phyloP scores from a whole-genome alignment of 164 flowering plant genomes.

The Tinospora cordifolia region DNA sequence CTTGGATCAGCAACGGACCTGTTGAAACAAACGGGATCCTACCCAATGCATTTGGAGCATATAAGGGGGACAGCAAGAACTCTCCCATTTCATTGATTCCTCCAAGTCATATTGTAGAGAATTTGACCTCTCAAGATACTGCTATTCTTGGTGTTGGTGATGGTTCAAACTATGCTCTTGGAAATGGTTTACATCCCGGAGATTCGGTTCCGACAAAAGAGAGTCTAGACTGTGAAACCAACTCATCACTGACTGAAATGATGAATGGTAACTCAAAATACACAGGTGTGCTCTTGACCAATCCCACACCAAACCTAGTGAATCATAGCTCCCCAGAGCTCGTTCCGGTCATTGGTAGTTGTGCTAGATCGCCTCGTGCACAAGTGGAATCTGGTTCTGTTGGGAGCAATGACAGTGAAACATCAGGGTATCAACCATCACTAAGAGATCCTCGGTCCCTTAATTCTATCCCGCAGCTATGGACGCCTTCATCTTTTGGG shows the following conservation, averaged over 20 bases:
- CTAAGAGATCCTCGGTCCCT: slow-evolving; percentile 19
- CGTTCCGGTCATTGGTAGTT: slow-evolving; percentile 8
- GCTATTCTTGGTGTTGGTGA: slow-evolving; percentile 15
- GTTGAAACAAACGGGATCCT: slow-evolving; percentile 20
- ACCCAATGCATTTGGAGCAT: slow-evolving; percentile 9
- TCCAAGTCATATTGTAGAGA: slow-evolving; percentile 10
- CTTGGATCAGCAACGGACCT: slow-evolving; percentile 20
- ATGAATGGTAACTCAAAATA: slow-evolving; percentile 14
- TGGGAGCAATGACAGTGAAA: slow-evolving; percentile 21
- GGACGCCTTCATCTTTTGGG: slow-evolving; percentile 18
- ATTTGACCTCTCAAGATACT: slow-evolving; percentile 4
- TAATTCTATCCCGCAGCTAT: slow-evolving; percentile 15
- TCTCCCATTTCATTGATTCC: slow-evolving; percentile 4
- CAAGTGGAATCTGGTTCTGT: slow-evolving; percentile 14
- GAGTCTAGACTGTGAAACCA: slow-evolving; percentile 9
- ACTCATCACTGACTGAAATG: slow-evolving; percentile 7
- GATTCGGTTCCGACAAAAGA: slow-evolving; percentile 13
- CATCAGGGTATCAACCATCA: slow-evolving; percentile 20
- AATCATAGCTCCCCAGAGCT: slow-evolving; percentile 13
- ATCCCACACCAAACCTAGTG: background rate
- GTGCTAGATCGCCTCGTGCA: slow-evolving; percentile 9
- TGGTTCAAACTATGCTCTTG: slow-evolving; percentile 16
- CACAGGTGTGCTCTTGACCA: slow-evolving; percentile 13
- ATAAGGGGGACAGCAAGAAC: slow-evolving; percentile 14
- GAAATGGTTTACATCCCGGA: slow-evolving; percentile 14